Evolutionary conservation across 306 rosid species (phyloP).

Genomic region (Cicer yamashitae): DNA sequence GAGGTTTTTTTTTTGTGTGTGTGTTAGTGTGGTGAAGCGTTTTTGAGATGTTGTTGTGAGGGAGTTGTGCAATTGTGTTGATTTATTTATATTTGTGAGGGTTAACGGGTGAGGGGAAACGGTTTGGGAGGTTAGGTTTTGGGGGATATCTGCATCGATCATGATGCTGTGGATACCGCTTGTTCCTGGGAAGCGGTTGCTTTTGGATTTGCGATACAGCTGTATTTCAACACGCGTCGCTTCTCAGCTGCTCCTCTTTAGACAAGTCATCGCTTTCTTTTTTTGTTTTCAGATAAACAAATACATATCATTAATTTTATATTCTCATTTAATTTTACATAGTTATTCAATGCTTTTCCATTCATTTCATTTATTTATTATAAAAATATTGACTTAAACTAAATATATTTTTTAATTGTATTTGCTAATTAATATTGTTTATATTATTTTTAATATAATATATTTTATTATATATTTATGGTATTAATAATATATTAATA

Average conservation of each 20-base stretch:
- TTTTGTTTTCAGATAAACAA: not conserved
- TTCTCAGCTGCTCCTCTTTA: conserved; percentile 28
- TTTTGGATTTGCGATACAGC: conserved; percentile 82
- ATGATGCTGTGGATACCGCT: conserved; percentile 53
- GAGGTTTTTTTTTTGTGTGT: not conserved
- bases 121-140: conserved; percentile 55
- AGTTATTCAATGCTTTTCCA: no score
- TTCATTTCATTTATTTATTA: no score
- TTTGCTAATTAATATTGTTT: no score
- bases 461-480: no score
- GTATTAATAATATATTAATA: no score
- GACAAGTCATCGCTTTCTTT: conserved; percentile 39
- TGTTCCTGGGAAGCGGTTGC: conserved; percentile 59
- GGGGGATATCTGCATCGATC: conserved; percentile 37
- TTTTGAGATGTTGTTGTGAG: not conserved
- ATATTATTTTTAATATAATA: no score
- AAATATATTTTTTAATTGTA: no score
- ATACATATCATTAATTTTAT: no score
- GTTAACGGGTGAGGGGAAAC: conserved; percentile 51
- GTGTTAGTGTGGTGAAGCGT: not conserved
- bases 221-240: conserved; percentile 83
- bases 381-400: no score
- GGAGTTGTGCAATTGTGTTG: not conserved
- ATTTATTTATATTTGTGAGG: conserved; percentile 47
- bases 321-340: no score